These are phyloP conservation scores for Hypoxylon sp. DNA, from an alignment of 2,329 filamentous ascomycete species.

Conservation along the genomic window DNA sequence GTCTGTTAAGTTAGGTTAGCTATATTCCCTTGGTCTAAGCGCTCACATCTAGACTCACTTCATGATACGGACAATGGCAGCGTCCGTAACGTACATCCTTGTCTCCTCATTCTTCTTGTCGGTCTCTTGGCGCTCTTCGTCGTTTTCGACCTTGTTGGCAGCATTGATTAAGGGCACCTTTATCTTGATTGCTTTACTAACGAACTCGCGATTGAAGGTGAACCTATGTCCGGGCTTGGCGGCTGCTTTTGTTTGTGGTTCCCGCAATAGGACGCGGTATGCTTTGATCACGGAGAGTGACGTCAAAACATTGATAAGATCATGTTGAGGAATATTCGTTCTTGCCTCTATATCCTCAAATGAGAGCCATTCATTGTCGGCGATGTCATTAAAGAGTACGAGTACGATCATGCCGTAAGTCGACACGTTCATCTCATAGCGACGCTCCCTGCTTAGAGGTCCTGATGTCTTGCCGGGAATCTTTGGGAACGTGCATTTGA, in stretches of 20 bases:
- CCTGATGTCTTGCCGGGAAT: constrained; percentile 77
- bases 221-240: constrained; percentile 84
- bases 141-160: constrained; percentile 86
- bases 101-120: constrained; percentile 82
- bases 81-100: constrained; percentile 78
- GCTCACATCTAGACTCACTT: constrained; percentile 70
- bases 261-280: constrained; percentile 82
- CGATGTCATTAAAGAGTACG: constrained; percentile 86
- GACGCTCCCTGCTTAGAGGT: constrained; percentile 71
- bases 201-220: constrained; percentile 83
- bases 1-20: constrained; percentile 62
- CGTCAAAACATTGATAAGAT: constrained; percentile 82
- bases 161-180: constrained; percentile 88
- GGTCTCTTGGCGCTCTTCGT: constrained; percentile 76
- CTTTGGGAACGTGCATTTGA: constrained; percentile 82
- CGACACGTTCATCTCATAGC: constrained; percentile 91
- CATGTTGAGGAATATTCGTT: constrained; percentile 81
- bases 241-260: constrained; percentile 78
- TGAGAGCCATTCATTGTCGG: constrained; percentile 62
- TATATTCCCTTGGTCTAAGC: background rate
- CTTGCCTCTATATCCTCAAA: constrained; percentile 85
- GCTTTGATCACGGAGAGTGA: constrained; percentile 84
- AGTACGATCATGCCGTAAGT: constrained; percentile 94
- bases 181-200: constrained; percentile 86
- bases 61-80: constrained; percentile 85